These are phyloP conservation scores for Solanum ossicruentum DNA, from an alignment of 257 asterid species.

Conservation along the genomic window DNA sequence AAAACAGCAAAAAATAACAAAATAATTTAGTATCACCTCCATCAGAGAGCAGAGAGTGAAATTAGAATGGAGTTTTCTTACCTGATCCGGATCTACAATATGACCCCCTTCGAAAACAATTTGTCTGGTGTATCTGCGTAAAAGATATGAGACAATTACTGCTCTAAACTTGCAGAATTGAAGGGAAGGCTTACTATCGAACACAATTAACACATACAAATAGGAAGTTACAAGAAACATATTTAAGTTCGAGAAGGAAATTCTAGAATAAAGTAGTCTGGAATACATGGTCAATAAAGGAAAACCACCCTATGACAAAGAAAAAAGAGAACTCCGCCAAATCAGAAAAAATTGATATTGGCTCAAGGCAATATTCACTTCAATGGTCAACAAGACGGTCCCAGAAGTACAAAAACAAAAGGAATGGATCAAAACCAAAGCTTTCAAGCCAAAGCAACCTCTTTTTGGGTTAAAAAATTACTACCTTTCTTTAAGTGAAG, in stretches of 20 bases:
- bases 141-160: neutral
- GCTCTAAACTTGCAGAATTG: neutral
- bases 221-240: neutral
- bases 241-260: neutral
- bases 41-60: neutral
- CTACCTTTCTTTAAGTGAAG: constrained; percentile 93
- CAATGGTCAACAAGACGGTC: neutral
- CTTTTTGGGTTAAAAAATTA: neutral
- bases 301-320: neutral
- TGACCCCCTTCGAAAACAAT: constrained; percentile 93
- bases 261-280: neutral
- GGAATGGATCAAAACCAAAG: neutral
- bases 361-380: neutral
- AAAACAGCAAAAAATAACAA: constrained; percentile 11
- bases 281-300: neutral
- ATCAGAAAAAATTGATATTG: neutral
- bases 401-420: neutral
- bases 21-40: neutral
- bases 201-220: neutral
- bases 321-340: neutral
- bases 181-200: neutral
- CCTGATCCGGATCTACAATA: constrained; percentile 95
- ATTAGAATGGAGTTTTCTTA: constrained; percentile 7
- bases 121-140: constrained; percentile 58
- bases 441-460: neutral